phyloP scores from a whole-genome alignment of 169 alveolate species.

The Perkinsus olseni region DNA sequence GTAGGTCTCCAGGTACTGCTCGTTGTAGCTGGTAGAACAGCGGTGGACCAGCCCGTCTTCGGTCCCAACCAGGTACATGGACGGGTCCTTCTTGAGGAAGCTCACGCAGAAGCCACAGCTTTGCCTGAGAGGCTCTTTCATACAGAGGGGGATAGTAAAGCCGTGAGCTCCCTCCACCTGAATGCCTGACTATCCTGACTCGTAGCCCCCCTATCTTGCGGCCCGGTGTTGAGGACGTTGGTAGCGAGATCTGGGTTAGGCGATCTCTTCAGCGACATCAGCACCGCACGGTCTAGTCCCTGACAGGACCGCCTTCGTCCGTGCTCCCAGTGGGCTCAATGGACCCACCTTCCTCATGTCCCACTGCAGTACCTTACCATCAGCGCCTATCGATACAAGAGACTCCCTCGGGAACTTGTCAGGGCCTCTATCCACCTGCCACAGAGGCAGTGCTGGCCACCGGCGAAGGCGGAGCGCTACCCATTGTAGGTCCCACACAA shows the following conservation, averaged over 20 bases:
- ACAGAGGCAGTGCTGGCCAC: not conserved
- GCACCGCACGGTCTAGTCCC: constrained; percentile 67
- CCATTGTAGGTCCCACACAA: constrained; percentile 87
- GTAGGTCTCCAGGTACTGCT: constrained; percentile 75
- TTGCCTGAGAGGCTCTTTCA: constrained; percentile 49
- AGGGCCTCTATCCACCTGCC: not conserved
- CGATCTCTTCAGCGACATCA: constrained; percentile 60
- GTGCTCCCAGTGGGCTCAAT: no score
- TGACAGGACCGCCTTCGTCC: no score
- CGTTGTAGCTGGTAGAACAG: constrained; percentile 77
- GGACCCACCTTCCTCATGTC: constrained; percentile 51
- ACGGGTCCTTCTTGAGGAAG: constrained; percentile 53
- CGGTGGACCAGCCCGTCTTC: constrained; percentile 80
- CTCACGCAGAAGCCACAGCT: constrained; percentile 82
- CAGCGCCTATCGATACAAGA: constrained; percentile 51
- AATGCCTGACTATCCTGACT: not conserved
- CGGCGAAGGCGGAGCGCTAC: constrained; percentile 48
- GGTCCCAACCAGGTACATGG: constrained; percentile 77
- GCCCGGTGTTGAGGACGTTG: constrained; percentile 28
- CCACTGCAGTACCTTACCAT: constrained; percentile 80
- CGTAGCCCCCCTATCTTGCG: constrained; percentile 26
- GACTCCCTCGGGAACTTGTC: constrained; percentile 39
- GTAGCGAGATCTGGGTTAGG: constrained; percentile 28
- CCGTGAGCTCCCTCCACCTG: not conserved
- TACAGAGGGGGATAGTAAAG: not conserved